These are phyloP conservation scores for Nigrograna mackinnonii DNA, from an alignment of 2,329 filamentous ascomycete genomes.

Conservation along the genomic window DNA sequence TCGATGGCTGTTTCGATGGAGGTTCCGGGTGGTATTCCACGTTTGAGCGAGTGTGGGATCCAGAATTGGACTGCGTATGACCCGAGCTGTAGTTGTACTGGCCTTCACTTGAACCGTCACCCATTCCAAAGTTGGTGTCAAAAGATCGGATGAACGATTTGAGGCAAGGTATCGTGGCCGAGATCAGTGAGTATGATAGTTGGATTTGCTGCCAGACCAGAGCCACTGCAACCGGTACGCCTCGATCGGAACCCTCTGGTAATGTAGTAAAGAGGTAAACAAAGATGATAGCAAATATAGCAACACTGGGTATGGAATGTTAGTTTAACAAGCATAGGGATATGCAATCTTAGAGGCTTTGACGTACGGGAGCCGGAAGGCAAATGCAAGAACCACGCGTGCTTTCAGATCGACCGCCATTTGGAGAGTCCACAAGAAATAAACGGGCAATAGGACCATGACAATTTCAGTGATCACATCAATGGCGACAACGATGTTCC, in stretches of 20 bases:
- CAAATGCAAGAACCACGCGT: constrained; percentile 11
- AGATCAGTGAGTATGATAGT: constrained; percentile 18
- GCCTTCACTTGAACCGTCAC: background rate
- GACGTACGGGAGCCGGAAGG: constrained; percentile 11
- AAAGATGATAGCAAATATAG: constrained; percentile 5
- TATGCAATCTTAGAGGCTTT: background rate
- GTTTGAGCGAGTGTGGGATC: background rate
- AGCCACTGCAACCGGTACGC: constrained; percentile 1
- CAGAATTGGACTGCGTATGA: background rate
- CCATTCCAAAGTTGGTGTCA: constrained; percentile 7
- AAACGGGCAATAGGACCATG: constrained; percentile 6
- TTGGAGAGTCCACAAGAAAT: constrained; percentile 7
- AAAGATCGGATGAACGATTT: constrained; percentile 17
- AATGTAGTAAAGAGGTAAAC: constrained; percentile 1
- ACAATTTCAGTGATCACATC: constrained; percentile 8
- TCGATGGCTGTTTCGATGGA: background rate
- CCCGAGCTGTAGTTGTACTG: background rate
- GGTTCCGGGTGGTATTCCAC: background rate
- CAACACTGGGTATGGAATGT: constrained; percentile 1
- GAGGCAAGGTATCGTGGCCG: constrained; percentile 18
- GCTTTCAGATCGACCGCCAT: constrained; percentile 8
- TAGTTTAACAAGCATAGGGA: background rate
- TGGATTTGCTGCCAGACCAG: constrained; percentile 13
- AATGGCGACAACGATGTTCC: constrained; percentile 7
- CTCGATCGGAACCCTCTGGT: background rate